phyloP scores from a whole-genome alignment of 1,284 basidiomycete species.

The Apiotrichum siamense region DNA sequence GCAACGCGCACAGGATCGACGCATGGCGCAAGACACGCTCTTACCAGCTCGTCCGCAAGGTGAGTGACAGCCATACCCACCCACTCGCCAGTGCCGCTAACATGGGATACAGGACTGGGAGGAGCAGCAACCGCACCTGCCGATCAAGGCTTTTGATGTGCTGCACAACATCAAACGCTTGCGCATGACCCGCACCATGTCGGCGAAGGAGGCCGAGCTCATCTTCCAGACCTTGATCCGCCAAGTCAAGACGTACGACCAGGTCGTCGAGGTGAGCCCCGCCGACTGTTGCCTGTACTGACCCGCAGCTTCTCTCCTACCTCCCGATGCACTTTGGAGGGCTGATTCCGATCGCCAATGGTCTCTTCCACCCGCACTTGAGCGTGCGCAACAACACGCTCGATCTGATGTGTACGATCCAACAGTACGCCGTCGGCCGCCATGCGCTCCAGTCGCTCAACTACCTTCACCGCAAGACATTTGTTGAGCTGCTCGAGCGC shows the following conservation, averaged over 20 bases:
- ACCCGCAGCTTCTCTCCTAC: slow-evolving; percentile 65
- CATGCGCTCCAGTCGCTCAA: slow-evolving; percentile 79
- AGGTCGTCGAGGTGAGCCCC: slow-evolving; percentile 72
- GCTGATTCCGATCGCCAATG: slow-evolving; percentile 75
- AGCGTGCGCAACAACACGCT: slow-evolving; percentile 69
- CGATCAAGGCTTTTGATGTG: slow-evolving; percentile 63
- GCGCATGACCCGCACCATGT: slow-evolving; percentile 57
- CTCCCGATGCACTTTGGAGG: slow-evolving; percentile 75
- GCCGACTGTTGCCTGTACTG: background rate
- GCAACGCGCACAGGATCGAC: slow-evolving; percentile 69
- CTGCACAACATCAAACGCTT: slow-evolving; percentile 66
- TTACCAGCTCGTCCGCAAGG: slow-evolving; percentile 59
- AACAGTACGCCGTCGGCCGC: slow-evolving; percentile 71
- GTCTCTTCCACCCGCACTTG: slow-evolving; percentile 78
- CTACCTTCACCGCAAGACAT: slow-evolving; percentile 68
- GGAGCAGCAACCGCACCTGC: slow-evolving; percentile 48
- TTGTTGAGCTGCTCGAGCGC: slow-evolving; percentile 20
- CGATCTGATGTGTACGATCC: slow-evolving; percentile 72
- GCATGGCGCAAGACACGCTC: slow-evolving; percentile 67
- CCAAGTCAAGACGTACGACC: slow-evolving; percentile 68
- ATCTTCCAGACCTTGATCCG: slow-evolving; percentile 71
- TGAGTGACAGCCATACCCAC: slow-evolving; percentile 36
- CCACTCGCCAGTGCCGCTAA: background rate
- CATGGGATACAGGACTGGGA: slow-evolving; percentile 54
- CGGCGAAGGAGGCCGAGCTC: slow-evolving; percentile 60